Evolutionary conservation across 371 early-diverging fungal genomes (phyloP).

Genomic region (Apophysomyces sp.): DNA sequence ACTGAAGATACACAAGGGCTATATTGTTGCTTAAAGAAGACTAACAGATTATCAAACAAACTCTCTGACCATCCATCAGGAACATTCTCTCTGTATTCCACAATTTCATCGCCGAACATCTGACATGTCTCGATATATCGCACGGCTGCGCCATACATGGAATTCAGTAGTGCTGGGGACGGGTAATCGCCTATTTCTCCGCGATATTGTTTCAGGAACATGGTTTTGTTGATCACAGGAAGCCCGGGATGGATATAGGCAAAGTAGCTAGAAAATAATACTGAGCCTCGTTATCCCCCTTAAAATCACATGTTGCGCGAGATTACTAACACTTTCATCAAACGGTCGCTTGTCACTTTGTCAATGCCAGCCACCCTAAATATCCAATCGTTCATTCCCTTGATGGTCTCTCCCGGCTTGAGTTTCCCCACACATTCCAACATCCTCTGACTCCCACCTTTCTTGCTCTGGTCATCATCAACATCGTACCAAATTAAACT

Average conservation of each 20-base stretch:
- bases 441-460: conserved; percentile 6
- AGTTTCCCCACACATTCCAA: conserved; percentile 28
- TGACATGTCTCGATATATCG: conserved; percentile 44
- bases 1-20: conserved; percentile 39
- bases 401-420: conserved; percentile 38
- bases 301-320: background rate
- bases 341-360: conserved; percentile 37
- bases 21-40: conserved; percentile 28
- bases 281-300: background rate
- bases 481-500: conserved; percentile 31
- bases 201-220: conserved; percentile 50
- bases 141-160: conserved; percentile 48
- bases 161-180: conserved; percentile 38
- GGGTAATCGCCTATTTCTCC: conserved; percentile 38
- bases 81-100: conserved; percentile 7
- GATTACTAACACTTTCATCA: conserved; percentile 43
- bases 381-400: conserved; percentile 43
- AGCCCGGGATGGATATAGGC: conserved; percentile 49
- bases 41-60: conserved; percentile 38
- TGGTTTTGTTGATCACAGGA: conserved; percentile 45
- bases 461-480: conserved; percentile 10
- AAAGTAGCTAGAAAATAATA: conserved; percentile 33
- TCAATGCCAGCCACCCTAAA: conserved; percentile 37
- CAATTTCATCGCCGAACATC: conserved; percentile 31
- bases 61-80: conserved; percentile 40